Conservation (phyloP, 2,329 filamentous ascomycete genomes). For the Microcyclospora pomicola region DNA sequence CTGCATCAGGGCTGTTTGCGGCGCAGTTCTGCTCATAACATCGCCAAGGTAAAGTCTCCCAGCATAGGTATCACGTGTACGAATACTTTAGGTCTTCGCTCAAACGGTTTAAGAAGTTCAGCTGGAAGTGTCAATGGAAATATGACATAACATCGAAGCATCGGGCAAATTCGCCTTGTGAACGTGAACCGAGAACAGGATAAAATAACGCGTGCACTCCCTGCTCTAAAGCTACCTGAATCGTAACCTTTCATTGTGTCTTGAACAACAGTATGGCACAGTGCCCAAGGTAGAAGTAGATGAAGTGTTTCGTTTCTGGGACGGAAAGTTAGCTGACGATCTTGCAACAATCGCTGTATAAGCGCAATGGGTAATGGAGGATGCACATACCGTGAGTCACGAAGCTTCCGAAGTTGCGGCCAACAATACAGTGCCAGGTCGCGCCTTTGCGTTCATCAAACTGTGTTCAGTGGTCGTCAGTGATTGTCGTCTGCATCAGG, state of each 20-base stretch:
- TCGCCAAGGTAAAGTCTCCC: too few relatives aligned
- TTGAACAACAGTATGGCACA: slow-evolving; percentile 98
- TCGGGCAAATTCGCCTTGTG: too few relatives aligned
- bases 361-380: slow-evolving; percentile 8
- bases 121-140: too few relatives aligned
- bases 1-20: too few relatives aligned
- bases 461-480: slow-evolving; percentile 34
- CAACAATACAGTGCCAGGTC: slow-evolving; percentile 98
- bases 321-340: background rate
- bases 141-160: too few relatives aligned
- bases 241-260: slow-evolving; percentile 52
- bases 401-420: slow-evolving; percentile 96
- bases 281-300: slow-evolving; percentile 99
- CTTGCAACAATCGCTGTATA: background rate
- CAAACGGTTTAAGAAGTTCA: too few relatives aligned
- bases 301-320: slow-evolving; percentile 96
- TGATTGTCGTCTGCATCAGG: slow-evolving; percentile 2
- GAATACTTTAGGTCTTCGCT: too few relatives aligned
- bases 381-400: slow-evolving; percentile 70
- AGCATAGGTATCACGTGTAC: too few relatives aligned
- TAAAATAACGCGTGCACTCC: too few relatives aligned
- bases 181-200: too few relatives aligned
- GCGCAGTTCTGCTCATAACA: too few relatives aligned
- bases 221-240: too few relatives aligned
- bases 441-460: slow-evolving; percentile 95